Evolutionary conservation across 2,329 filamentous ascomycete genomes (phyloP).

Genomic region (Aspergillus floridensis): DNA sequence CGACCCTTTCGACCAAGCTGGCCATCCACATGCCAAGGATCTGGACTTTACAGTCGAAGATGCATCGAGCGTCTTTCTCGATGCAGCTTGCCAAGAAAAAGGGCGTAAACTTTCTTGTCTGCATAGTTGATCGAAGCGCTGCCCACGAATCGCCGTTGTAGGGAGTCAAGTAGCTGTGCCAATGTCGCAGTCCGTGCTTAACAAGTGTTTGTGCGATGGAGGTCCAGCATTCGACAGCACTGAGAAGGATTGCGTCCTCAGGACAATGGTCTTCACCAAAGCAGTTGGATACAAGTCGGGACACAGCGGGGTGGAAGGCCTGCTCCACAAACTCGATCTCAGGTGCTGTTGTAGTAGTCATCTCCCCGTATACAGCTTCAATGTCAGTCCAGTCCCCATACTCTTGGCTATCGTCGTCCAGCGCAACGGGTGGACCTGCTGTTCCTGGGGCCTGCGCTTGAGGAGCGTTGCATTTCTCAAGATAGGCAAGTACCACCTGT

Average conservation of each 20-base stretch:
- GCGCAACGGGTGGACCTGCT: conserved; percentile 22
- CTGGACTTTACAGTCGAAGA: conserved; percentile 47
- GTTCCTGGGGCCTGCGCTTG: conserved; percentile 20
- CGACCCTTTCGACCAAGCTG: conserved; percentile 58
- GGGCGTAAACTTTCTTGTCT: conserved; percentile 48
- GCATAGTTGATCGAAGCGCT: conserved; percentile 45
- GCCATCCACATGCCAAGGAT: conserved; percentile 55
- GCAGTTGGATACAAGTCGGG: conserved; percentile 57
- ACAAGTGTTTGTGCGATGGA: conserved; percentile 49
- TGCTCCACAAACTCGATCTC: conserved; percentile 38
- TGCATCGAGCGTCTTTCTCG: conserved; percentile 40
- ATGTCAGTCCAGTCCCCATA: conserved; percentile 60
- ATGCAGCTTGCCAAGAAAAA: conserved; percentile 48
- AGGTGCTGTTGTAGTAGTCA: conserved; percentile 14
- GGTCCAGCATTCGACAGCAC: conserved; percentile 56
- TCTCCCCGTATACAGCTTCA: conserved; percentile 44
- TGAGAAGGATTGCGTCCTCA: conserved; percentile 54
- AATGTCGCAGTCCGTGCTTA: conserved; percentile 47
- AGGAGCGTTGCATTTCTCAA: conserved; percentile 28
- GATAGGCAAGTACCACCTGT: conserved; percentile 46
- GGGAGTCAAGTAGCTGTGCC: conserved; percentile 56
- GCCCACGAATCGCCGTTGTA: conserved; percentile 54
- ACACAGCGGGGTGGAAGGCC: conserved; percentile 50
- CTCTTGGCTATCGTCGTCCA: conserved; percentile 62
- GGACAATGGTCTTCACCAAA: conserved; percentile 58